Evolutionary conservation across 1,284 basidiomycete genomes (phyloP), one percentile per base, ranked within the genome.

Genomic region (Apiotrichum sp.): DNA sequence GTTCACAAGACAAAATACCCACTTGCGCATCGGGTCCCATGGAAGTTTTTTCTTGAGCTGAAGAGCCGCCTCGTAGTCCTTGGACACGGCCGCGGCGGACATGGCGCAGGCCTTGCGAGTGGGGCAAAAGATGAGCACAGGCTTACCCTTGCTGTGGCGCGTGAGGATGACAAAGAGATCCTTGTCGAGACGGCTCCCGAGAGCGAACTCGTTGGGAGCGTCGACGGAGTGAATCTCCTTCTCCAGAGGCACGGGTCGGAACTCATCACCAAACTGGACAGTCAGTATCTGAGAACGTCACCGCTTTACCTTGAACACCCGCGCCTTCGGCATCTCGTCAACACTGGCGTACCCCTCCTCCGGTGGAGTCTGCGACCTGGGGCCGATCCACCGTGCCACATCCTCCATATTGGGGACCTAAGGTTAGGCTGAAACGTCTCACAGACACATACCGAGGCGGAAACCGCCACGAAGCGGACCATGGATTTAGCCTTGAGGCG

Each of bases 191-290:
- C 77, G 80, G 51, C 80, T 82, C 4, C 82, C 80, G 66, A 93
- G 93, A 8, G 81, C 81, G 66, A 89, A 95, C 57, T 93, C 88
- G 64, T 93, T 93, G 55, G 61, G 83, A 75, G 63, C 58, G 56
- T 82, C 84, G 60, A 72, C 76, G 14, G 85, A 84, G 56, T 86
- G 80, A 2, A 91, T 86, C 62, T 84, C 78, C 55, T 86, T 83
- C 3, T 81, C 83, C 3, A 97, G 80, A 60, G 85, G 86, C 73
- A 90, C 93, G 0, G 93, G 90, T 22, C 93, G 82, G 69, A 83
- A 95, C 55, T 90, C 86, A 65, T 96, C 91, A 2, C 89, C 91
- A 65, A 97, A 97, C 90, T 93, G 66, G 5, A 34, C 52, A 8
- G 53, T 50, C 14, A 47, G 22, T 22, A 93, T 87, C 65, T 98